Base-by-base conservation (phyloP, 1,139 yeast genomes). In the Geotrichum reessii region DNA sequence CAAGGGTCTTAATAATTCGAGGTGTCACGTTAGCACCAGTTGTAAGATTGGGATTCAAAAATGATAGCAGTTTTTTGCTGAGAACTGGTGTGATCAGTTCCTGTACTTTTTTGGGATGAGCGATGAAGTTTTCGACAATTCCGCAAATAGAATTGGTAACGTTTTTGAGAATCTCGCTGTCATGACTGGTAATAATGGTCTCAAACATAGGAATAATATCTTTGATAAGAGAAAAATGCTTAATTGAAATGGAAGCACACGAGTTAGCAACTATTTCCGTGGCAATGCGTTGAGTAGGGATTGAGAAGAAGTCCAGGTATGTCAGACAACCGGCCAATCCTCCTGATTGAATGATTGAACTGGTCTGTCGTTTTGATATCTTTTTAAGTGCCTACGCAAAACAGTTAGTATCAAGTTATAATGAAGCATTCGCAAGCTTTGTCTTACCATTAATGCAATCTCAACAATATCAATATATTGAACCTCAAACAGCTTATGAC, bases 391-490 rank as follows among this genome's bases (percentile, higher is more conserved):
- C 72, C 68, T 67, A 53, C 56, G 33, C 48, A 22, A 51, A 40
- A 52, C 28, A 48, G 53, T 42, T 49, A 52, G 40, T 47, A 51
- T 22, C 24, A 12, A 40, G 6, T 17, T 12, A 52, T 24, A 37
- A 24, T 9, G 7, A 9, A 14, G 40, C 40, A 17, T 44, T 21
- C 31, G 1, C 28, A 11, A 42, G 21, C n/a, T 40, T n/a, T 31
- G 31, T 60, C 79, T 73, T 0, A 95, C 85, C 65, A 86, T 92
- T 50, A 93, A 74, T 0, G 93, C 92, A 71, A 92, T 97, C 70
- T 93, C 99, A 0, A 97, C 95, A 60, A 93, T 76, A 70, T 93
- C 99, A 58, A 93, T 92, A 69, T 83, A 91, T 60, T 84, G 83
- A 21, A 92, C 86, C 65, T 90, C 96, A 63, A 82, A 71, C 51